Evolutionary conservation across 1,284 basidiomycete genomes (phyloP), one percentile per base, ranked within the genome.

Genomic region (Clitocybe nebularis): DNA sequence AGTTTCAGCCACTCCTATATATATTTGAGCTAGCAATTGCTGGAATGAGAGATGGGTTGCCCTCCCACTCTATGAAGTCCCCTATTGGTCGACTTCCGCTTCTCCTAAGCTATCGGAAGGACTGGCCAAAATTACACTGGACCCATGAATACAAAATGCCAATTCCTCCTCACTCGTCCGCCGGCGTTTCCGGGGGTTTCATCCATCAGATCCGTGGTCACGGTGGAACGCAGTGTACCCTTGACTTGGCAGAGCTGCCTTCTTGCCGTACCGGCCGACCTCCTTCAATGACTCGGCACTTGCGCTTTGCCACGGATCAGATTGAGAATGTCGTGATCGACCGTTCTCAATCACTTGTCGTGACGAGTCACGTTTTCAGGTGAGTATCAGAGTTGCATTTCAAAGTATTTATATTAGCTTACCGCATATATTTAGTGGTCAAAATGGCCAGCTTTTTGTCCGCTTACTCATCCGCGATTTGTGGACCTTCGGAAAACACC

Each of bases 41-140:
- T 39, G 76, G 75, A 30, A 74, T 77, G 73, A 69, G 62, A 50
- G 75, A 80, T 49, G 77, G 78, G 1, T 63, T 68, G 33, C 64
- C 63, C 24, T 60, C 67, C 13, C 58, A 63, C 41, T 56, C 62
- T 39, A 54, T 60, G 16, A 62, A 66, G 10, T 61, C 68, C 17
- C 61, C 66, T 22, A 45, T 62, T 29, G 59, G 61, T 21, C 72
- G 77, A 43, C 67, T 77, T 39, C 68, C 74, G 46, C 61, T 76
- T 39, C 64, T 80, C 33, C 53, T 67, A 40, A 61, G 63, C 17
- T 74, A 77, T 55, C 71, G 69, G 53, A 67, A 65, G 50, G 73
- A 75, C 46, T 79, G 79, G 77, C 71, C 72, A 16, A 66, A 58
- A 30, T 61, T 79, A 43, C 56, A 61, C 48, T 76, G 74, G 70